Percentiles rank a stretch among this genome's conserved stretches.
Conservation (phyloP, 805 yeast species). For the Lachancea sp. region DNA sequence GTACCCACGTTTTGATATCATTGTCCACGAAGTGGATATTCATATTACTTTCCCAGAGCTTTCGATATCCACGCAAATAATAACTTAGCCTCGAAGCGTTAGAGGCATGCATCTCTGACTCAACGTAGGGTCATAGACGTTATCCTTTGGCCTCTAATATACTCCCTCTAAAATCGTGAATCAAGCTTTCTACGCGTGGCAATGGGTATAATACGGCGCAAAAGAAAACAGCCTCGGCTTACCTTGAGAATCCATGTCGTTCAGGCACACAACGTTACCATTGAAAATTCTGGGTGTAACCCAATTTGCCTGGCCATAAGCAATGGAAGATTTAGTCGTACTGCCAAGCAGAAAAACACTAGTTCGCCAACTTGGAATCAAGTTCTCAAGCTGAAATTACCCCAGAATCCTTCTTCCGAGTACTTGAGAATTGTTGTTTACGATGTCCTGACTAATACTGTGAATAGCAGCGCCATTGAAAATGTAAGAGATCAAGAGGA, state of each 20-base stretch:
- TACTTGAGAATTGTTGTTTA: conserved; percentile 26
- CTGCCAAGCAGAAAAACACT: conserved; percentile 21
- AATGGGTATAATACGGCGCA: conserved; percentile 20
- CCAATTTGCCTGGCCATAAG: conserved; percentile 28
- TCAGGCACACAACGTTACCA: conserved; percentile 22
- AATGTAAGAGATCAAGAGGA: background rate
- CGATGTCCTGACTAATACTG: conserved; percentile 19
- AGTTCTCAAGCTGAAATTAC: conserved; percentile 24
- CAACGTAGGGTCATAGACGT: too few species aligned
- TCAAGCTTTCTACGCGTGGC: too few species aligned
- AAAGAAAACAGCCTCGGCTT: conserved; percentile 13
- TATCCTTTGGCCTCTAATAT: too few species aligned
- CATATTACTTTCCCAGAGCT: too few species aligned
- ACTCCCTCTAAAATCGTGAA: background rate
- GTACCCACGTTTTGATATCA: too few species aligned
- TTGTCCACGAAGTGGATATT: too few species aligned
- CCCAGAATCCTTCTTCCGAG: conserved; percentile 24
- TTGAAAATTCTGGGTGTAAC: conserved; percentile 25
- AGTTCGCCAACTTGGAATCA: conserved; percentile 25
- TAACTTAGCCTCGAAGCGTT: too few species aligned
- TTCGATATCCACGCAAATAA: too few species aligned
- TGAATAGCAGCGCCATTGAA: conserved; percentile 7
- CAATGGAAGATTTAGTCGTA: conserved; percentile 21
- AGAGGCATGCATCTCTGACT: too few species aligned
- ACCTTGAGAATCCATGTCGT: conserved; percentile 19